Base-by-base conservation (phyloP, 495 filamentous ascomycete species). In the Daldinia vernicosa region DNA sequence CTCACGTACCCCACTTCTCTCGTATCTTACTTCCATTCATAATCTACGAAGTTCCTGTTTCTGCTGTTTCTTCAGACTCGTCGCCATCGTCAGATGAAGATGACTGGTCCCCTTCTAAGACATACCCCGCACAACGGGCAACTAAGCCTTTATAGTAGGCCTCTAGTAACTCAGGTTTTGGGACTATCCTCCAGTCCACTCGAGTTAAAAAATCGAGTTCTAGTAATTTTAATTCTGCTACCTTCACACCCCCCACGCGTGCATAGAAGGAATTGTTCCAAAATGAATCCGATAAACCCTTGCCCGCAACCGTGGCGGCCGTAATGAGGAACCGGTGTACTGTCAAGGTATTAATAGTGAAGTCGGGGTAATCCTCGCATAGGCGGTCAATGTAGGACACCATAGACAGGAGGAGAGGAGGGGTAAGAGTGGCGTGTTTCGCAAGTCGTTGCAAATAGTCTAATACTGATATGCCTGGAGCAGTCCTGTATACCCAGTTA, bases 361-460 rank as follows among this genome's bases (percentile, higher is more conserved):
- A 99, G 17, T 93, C 91, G 6, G 93, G 90, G 76, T 97, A 98
- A 28, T 95, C 81, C 4, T 92, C 89, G 79, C 94, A 98, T 17
- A 99, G 84, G n/a, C 92, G 90, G 79, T 99, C 96, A 66, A 99
- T 98, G 76, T 99, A 99, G 76, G 95, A 98, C 59, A 99, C 95
- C 94, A 99, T 99, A 67, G 93, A 94, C n/a, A 99, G 86, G n/a
- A 99, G 87, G 60, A 99, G 92, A 6, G 95, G 94, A 6, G 95
- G 94, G 6, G 92, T 92, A 1, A 99, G 86, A 0, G 94, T 97
- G 28, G 95, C 95, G 78, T 99, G 95, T 52, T 93, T 94, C 11
- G 95, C 94, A 17, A 99, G 85, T 61, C 95, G 91, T 74, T 94
- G 90, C 6, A 99, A 85, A 78, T 99, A 99, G 76, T 98, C 95